Conservation (phyloP, 192 early-diverging fungal species). For the Rhizoclosmatium sp. region DNA sequence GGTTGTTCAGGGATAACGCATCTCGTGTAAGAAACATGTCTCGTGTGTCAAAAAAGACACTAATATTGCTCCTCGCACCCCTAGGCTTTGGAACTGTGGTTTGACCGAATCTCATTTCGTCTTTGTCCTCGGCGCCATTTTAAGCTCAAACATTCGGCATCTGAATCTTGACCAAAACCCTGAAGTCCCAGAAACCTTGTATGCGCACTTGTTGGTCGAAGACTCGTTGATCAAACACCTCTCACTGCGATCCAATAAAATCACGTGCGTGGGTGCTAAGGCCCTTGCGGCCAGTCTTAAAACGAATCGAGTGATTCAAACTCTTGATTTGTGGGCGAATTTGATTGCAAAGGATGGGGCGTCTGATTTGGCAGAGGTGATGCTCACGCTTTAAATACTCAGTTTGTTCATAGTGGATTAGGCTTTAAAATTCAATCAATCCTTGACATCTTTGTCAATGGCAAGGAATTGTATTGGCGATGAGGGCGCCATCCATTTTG, state of each 20-base stretch:
- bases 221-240: conserved; percentile 49
- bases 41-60: background rate
- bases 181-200: conserved; percentile 48
- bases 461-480: conserved; percentile 57
- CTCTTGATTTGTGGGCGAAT: conserved; percentile 57
- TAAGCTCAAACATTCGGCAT: conserved; percentile 42
- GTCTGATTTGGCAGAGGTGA: conserved; percentile 57
- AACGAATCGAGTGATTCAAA: conserved; percentile 46
- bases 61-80: background rate
- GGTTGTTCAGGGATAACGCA: conserved; percentile 41
- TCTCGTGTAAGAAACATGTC: conserved; percentile 45
- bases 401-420: conserved; percentile 2
- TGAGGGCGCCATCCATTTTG: conserved; percentile 51
- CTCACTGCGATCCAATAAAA: conserved; percentile 51
- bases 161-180: conserved; percentile 59
- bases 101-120: conserved; percentile 50
- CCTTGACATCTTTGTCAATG: conserved; percentile 50
- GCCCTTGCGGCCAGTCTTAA: conserved; percentile 47
- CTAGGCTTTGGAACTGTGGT: conserved; percentile 61
- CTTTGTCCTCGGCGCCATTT: conserved; percentile 31
- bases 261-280: conserved; percentile 51
- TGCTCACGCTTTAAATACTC: background rate
- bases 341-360: conserved; percentile 54
- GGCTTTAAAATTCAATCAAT: conserved; percentile 54
- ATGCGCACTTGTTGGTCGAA: conserved; percentile 46